These are phyloP conservation scores for Candida tropicalis DNA, from an alignment of 1,139 yeast species.

Conservation along the genomic window DNA sequence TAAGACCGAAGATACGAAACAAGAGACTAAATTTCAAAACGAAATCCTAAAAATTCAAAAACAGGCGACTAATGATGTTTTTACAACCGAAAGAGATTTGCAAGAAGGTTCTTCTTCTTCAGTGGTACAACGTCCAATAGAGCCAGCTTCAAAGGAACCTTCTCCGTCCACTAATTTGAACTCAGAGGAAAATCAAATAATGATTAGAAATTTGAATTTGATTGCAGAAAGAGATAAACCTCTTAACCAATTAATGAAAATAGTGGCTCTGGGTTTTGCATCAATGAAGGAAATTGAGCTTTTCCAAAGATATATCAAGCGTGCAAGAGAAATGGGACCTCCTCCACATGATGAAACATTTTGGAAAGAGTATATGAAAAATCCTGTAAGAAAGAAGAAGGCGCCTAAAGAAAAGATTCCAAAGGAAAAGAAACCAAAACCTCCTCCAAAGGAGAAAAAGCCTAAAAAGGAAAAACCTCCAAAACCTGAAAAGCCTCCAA, in stretches of 20 bases:
- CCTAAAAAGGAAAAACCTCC: constrained; percentile 3
- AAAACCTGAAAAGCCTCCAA: constrained; percentile 4
- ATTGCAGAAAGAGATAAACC: constrained; percentile 76
- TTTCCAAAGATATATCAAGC: constrained; percentile 76
- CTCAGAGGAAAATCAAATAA: constrained; percentile 68
- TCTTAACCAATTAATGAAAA: constrained; percentile 71
- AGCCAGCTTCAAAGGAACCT: neutral
- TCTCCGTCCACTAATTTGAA: constrained; percentile 45
- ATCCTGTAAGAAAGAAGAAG: neutral
- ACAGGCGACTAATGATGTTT: neutral
- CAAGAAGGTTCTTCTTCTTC: neutral
- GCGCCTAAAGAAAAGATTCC: neutral
- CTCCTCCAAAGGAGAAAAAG: constrained; percentile 5
- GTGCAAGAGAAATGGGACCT: constrained; percentile 78
- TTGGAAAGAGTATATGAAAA: constrained; percentile 1
- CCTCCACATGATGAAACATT: constrained; percentile 43
- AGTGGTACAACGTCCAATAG: neutral
- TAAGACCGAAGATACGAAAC: neutral
- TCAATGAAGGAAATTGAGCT: constrained; percentile 66
- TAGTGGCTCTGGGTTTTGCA: constrained; percentile 83
- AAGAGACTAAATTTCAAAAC: neutral
- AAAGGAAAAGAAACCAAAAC: constrained; percentile 4
- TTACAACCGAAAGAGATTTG: neutral
- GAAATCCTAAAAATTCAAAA: neutral
- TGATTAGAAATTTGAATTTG: constrained; percentile 80